Base-by-base conservation (phyloP, 2,329 filamentous ascomycete genomes). In the Aspergillus japonicus region DNA sequence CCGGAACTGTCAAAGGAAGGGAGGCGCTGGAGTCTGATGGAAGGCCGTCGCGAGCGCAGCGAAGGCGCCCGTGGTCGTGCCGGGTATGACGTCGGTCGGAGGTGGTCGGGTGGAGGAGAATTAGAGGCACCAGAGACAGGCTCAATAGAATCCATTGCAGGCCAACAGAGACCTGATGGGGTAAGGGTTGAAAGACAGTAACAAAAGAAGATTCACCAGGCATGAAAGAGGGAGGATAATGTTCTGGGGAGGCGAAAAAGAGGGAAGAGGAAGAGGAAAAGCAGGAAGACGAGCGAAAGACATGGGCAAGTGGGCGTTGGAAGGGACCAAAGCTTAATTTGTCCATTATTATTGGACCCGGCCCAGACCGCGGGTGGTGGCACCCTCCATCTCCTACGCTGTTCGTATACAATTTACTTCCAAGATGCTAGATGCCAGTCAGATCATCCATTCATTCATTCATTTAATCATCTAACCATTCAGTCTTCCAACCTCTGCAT, bases 131-230 rank as follows among this genome's bases (percentile, higher is more conserved):
- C 70, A 54, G 66, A 69, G 39, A 64, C 66, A 42, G 68, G 64
- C 65, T 77, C 75, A 64, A 77, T 77, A 62, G 62, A 73, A 72
- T 77, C 74, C 75, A 77, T 77, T 60, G 54, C 39, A 44, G 39
- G 39, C 39, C 39, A 44, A 19, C 6, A 44, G 39, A 16, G 39
- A 44, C 39, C 39, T 44, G 39, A 19, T 44, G 57, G 64, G 56
- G 5, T 35, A 3, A 49, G 44, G 35, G 23, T 47, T 24, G 42
- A 44, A 23, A 23, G 39, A 16, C n/a, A 50, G 42, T 11, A 31
- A 16, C 39, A 23, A 26, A 54, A 39, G 10, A 47, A 31, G 44
- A 39, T 51, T 54, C 47, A 57, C 47, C 12, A 61, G 49, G 56
- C 26, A 47, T 19, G 39, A 44, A 42, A 44, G 39, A 6, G 16